These are phyloP conservation scores for Wickerhamomyces ciferrii DNA, from an alignment of 805 yeast species.

Conservation along the genomic window DNA sequence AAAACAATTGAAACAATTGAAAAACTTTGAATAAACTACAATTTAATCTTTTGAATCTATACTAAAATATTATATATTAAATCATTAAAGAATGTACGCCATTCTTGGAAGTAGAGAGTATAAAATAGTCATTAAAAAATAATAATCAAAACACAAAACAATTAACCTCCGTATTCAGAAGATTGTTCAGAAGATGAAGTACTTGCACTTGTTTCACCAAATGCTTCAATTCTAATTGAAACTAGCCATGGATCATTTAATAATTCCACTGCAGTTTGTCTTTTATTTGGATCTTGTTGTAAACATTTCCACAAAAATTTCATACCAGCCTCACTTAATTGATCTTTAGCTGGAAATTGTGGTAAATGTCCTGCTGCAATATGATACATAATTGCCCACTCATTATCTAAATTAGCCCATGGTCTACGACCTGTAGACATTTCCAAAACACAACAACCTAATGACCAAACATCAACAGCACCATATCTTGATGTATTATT, in stretches of 20 bases:
- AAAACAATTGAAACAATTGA: neutral
- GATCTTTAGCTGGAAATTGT: constrained; percentile 73
- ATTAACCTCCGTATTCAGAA: constrained; percentile 14
- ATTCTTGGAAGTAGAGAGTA: neutral
- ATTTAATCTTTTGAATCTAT: too few relatives aligned
- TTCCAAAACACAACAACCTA: constrained; percentile 93
- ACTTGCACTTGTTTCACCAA: constrained; percentile 35
- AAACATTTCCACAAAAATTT: constrained; percentile 70
- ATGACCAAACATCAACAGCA: constrained; percentile 83
- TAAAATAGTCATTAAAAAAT: neutral
- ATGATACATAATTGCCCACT: constrained; percentile 98
- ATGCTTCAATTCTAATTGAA: constrained; percentile 64
- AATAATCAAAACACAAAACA: too few relatives aligned
- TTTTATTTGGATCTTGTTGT: constrained; percentile 73
- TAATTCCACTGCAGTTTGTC: constrained; percentile 82
- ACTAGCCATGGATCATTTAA: constrained; percentile 88
- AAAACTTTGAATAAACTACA: too few relatives aligned
- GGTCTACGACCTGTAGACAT: constrained; percentile 97
- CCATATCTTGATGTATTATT: constrained; percentile 33
- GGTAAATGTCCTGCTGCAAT: constrained; percentile 95
- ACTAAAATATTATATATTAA: neutral
- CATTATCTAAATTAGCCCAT: constrained; percentile 94
- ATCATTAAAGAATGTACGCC: neutral
- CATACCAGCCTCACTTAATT: constrained; percentile 69
- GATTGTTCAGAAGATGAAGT: constrained; percentile 19